Evolutionary conservation across 306 rosid genomes (phyloP), one percentile per base, ranked within the genome.

Genomic region (Vicia villosa): DNA sequence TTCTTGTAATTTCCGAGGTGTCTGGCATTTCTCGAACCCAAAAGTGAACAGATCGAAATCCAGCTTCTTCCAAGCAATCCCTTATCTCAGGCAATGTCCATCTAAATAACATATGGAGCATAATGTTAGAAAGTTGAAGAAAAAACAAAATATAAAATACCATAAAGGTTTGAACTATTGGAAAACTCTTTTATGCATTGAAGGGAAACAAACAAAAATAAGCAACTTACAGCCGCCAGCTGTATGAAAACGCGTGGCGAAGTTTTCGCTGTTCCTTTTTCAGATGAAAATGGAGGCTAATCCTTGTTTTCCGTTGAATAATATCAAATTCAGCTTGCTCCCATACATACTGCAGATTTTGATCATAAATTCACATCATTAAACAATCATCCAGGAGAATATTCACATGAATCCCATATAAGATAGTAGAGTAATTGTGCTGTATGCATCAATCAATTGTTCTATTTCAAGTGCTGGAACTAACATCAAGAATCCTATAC

Each of bases 71-170:
- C 64, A 90, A 77, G 85, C 94, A 93, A 74, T 93, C 98, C 75
- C 79, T 88, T 42, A 93, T 86, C 90, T 93, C 96, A 0, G 98
- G 97, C 81, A 93, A 76, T 7, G 98, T 88, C 98, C 98, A 90
- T 85, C 98, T 93, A 82, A 66, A 79, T 19, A 66, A 86, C 68
- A 60, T n/a, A 7, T 49, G n/a, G n/a, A n/a, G n/a, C 20, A 38
- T 45, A 50, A 63, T 30, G 70, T 75, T n/a, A 42, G 45, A 79
- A 79, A 59, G 65, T 34, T 46, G 58, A 21, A 72, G 70, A 57
- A 56, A 75, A 67, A 22, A 46, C 6, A 16, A 64, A 11, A 67
- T 66, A n/a, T n/a, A n/a, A n/a, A n/a, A n/a, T n/a, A n/a, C n/a
- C n/a, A n/a, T n/a, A n/a, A n/a, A n/a, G n/a, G 55, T 66, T 37